Base-by-base conservation (phyloP, 139 green algal species). In the Picochlorum sp. region DNA sequence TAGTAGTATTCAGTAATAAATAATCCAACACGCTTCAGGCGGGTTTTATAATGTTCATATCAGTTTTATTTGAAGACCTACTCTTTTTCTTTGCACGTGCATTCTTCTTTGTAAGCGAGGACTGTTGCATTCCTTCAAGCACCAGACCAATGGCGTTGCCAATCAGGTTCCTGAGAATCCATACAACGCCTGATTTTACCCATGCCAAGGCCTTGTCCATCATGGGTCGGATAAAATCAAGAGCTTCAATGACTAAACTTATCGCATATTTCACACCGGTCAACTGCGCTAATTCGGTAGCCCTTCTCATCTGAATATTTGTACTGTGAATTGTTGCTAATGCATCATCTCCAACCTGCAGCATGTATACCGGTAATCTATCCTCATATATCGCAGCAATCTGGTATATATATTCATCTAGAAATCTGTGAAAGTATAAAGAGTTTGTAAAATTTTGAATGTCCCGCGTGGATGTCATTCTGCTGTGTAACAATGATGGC, bases 371-470 rank as follows among this genome's bases (percentile, higher is more conserved):
- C 10, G 34, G 34, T 9, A 66, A 21, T 31, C 57, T 49, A 57
- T 86, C 80, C 45, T 86, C 80, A 52, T 76, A 84, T n/a, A 81
- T 77, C 9, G 56, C 65, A 2, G 52, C 71, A 18, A 86, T 74
- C 16, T 38, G 45, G 6, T 63, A n/a, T 14, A 67, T 68, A 23
- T 60, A 58, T 23, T 37, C 37, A 45, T 79, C 28, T 45, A 69
- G 13, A 55, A 60, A 62, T 21, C 55, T 16, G 20, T 70, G 38
- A 26, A 76, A 21, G 1, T 52, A 60, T 8, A 79, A 52, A 60
- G 70, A 62, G 45, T 86, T 86, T 26, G 69, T 21, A 67, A 86
- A 86, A 34, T 75, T 65, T 65, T 86, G 77, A 18, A 85, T 70
- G 11, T 67, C 54, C 18, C 80, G 65, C 3, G 80, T 85, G 71